A percentile compares a stretch with the other conserved stretches of the same genome.
phyloP scores from a whole-genome alignment of 2,329 filamentous ascomycete genomes.

The Cladosporium sp. region DNA sequence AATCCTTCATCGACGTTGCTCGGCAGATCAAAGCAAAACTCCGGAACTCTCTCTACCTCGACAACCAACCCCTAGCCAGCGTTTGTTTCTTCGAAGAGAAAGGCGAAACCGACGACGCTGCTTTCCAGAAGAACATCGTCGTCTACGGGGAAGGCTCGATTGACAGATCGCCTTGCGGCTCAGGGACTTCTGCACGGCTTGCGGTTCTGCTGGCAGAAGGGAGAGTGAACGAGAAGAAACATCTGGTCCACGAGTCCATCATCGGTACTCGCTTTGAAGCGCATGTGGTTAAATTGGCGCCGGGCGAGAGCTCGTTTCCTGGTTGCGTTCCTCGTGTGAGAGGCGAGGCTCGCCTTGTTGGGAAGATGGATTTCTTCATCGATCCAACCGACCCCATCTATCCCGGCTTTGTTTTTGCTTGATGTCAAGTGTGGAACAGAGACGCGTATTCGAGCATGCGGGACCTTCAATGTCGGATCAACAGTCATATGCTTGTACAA shows the following conservation, averaged over 20 bases:
- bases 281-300: neutral
- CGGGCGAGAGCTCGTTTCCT: neutral
- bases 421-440: too few relatives aligned
- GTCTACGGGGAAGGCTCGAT: slow-evolving; percentile 42
- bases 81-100: slow-evolving; percentile 13
- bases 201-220: slow-evolving; percentile 17
- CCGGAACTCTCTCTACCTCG: neutral
- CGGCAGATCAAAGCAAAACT: slow-evolving; percentile 10
- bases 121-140: slow-evolving; percentile 13
- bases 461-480: too few relatives aligned
- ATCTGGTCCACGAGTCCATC: neutral
- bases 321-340: neutral
- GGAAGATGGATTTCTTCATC: neutral
- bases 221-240: neutral
- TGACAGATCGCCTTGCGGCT: slow-evolving; percentile 38
- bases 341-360: neutral
- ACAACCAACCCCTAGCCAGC: slow-evolving; percentile 8
- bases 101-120: neutral
- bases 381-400: neutral
- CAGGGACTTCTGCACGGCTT: slow-evolving; percentile 28
- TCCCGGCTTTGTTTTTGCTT: neutral
- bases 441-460: too few relatives aligned
- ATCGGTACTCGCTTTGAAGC: slow-evolving; percentile 1
- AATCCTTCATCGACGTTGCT: slow-evolving; percentile 9
- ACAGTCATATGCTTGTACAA: too few relatives aligned